Percentiles rank a stretch among this genome's conserved stretches.
Evolutionary conservation across 441 rosid species (phyloP).

Genomic region (Eugenia klotzschiana): DNA sequence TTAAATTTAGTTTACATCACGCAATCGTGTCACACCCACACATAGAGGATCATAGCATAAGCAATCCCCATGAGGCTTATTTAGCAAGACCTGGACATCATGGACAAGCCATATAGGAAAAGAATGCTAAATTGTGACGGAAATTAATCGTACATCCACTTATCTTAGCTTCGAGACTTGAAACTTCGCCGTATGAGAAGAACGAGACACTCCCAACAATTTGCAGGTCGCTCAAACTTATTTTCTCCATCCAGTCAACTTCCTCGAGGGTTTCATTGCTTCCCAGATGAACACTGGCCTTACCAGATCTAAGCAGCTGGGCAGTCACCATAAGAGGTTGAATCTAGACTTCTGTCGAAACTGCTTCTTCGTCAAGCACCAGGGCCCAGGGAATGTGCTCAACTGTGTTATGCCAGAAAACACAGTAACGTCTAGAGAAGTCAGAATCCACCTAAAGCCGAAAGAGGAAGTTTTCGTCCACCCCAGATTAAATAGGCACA

Average conservation of each 20-base stretch:
- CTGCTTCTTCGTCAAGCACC: constrained; percentile 68
- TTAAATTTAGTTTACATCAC: not conserved
- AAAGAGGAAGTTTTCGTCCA: not conserved
- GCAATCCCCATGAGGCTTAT: not conserved
- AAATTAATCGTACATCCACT: not conserved
- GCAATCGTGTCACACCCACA: too few species aligned
- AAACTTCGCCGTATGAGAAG: not conserved
- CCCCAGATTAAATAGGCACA: not conserved
- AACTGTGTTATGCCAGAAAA: constrained; percentile 23
- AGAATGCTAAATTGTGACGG: not conserved
- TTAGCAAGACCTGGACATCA: not conserved
- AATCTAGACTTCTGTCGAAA: constrained; percentile 49
- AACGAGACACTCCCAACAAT: not conserved
- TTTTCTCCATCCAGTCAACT: not conserved
- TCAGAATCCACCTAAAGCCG: not conserved
- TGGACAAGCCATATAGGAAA: not conserved
- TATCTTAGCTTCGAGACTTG: not conserved
- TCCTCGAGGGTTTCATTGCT: not conserved
- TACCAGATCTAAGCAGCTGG: not conserved
- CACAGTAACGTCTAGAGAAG: not conserved
- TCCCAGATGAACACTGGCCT: not conserved
- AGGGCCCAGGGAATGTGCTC: constrained; percentile 61
- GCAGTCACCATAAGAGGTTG: constrained; percentile 33
- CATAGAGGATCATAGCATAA: not conserved
- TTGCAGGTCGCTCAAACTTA: not conserved